These are phyloP conservation scores for Sugiyamaella boreocaroliniensis DNA, from an alignment of 805 yeast species.

Conservation along the genomic window DNA sequence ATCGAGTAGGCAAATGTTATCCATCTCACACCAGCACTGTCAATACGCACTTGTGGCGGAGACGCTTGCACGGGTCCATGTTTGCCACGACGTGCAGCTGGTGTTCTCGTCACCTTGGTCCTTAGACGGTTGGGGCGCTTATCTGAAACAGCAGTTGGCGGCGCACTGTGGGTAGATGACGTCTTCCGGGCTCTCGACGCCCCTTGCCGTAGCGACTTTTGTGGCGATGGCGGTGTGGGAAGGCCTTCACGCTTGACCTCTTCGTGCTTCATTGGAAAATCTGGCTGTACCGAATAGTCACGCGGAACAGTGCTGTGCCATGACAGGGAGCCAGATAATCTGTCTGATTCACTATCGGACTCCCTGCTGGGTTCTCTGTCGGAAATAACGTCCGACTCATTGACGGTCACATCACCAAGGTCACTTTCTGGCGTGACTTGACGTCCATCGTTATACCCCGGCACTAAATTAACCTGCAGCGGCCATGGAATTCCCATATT, in stretches of 20 bases:
- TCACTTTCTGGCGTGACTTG: neutral
- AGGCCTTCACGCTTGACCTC: too few relatives aligned
- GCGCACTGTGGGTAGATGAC: neutral
- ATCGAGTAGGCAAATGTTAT: conserved; percentile 32
- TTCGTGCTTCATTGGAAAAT: neutral
- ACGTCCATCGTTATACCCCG: neutral
- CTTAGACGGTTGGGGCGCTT: neutral
- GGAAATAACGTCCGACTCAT: too few relatives aligned
- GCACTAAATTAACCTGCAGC: neutral
- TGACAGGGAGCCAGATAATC: neutral
- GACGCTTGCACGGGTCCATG: conserved; percentile 27
- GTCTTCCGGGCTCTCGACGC: too few relatives aligned
- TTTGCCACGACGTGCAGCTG: neutral
- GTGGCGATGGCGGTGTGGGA: too few relatives aligned
- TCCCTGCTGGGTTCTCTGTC: too few relatives aligned
- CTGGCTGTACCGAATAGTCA: neutral
- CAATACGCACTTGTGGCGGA: conserved; percentile 22
- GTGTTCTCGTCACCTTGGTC: conserved; percentile 14
- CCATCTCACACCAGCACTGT: conserved; percentile 26
- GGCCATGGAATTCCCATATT: too few relatives aligned
- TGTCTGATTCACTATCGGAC: too few relatives aligned
- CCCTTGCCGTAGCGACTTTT: too few relatives aligned
- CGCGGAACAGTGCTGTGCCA: neutral
- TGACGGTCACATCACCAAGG: too few relatives aligned
- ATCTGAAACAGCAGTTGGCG: too few relatives aligned